Evolutionary conservation across 2,329 filamentous ascomycete species (phyloP), one percentile per base, ranked within the genome.

Genomic region (Pezicula neosporulosa): DNA sequence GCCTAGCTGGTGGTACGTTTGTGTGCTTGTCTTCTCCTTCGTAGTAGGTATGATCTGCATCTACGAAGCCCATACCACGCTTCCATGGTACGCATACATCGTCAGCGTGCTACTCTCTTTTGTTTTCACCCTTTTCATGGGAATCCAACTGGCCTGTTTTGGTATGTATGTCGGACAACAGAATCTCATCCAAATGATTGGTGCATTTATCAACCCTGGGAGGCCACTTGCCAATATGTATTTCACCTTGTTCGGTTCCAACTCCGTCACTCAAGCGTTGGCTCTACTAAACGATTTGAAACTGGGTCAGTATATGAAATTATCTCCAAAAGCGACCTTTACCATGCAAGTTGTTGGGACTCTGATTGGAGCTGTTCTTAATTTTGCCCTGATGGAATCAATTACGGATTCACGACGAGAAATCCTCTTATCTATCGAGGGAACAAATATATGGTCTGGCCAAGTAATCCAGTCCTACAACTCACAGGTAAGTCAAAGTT

Each of bases 251-350:
- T 63, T 56, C 52, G 63, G 62, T 5, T 74, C 74, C 58, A 75
- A 75, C 64, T 65, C 71, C 47, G 67, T 71, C 28, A 71, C 65
- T 53, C 73, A 76, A 52, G 72, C 71, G 2, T 67, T 77, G 35
- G 64, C 65, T 8, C 76, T 74, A 54, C 66, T 74, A 3, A 66
- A 68, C 3, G 74, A 77, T 54, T 70, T 77, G 60, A 78, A 78
- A 57, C 66, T 78, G 18, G 76, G 74, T 15, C 71, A 74, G 58
- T 73, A 73, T 53, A 76, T 77, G 71, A 77, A 77, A 60, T 67
- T 78, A 15, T 82, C 83, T 0, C 83, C 83, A 8, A 73, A 81
- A 27, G 84, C 81, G 21, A 83, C 86, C 74, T 87, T 87, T 68
- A 74, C 80, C 68, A 74, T 77, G 9, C 75, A 76, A 50, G 66